Base-by-base conservation (phyloP, 306 rosid genomes). In the Crataegus laevigata region DNA sequence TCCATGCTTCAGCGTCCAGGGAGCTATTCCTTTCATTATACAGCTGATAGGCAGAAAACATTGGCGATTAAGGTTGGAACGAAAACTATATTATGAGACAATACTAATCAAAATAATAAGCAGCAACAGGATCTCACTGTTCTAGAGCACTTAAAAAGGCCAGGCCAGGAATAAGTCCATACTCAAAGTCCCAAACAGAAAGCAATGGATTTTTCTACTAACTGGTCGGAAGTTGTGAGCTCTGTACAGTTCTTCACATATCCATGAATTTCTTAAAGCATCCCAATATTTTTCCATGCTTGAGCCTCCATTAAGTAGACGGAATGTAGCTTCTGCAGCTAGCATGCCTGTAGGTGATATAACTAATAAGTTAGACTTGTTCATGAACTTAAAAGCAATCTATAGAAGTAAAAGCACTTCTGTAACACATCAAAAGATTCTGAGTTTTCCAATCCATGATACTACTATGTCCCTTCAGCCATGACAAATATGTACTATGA, bases 121-220 rank as follows among this genome's bases (percentile, higher is more conserved):
- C 68, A 82, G 69, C 72, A 65, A 78, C 22, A 77, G 68, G 72
- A 84, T 83, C 97, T 76, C 89, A 94, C 98, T 84, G 96, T 83
- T 94, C 98, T 75, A 94, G 67, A 69, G 88, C 96, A 87, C 98
- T 87, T 32, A 94, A 36, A 36, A 36, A 65, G 76, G 92, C 89
- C 82, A 94, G 78, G 68, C 98, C 98, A 71, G 98, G 96, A 82
- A 91, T 55, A 73, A 94, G 91, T 74, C 97, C 98, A 60, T 89
- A 82, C 17, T 94, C 90, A 15, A 50, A 17, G 21, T 50, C 21
- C 21, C 0, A 15, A 17, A 50, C 54, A 74, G 42, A 71, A 75
- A 68, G 17, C 21, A 79, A 71, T 34, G 25, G 70, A 67, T 81
- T 71, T 81, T 77, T 82, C 67, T 69, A 83, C 91, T 75, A 58